Evolutionary conservation across 2,329 filamentous ascomycete genomes (phyloP).

Genomic region (Bipolaris sorokiniana): DNA sequence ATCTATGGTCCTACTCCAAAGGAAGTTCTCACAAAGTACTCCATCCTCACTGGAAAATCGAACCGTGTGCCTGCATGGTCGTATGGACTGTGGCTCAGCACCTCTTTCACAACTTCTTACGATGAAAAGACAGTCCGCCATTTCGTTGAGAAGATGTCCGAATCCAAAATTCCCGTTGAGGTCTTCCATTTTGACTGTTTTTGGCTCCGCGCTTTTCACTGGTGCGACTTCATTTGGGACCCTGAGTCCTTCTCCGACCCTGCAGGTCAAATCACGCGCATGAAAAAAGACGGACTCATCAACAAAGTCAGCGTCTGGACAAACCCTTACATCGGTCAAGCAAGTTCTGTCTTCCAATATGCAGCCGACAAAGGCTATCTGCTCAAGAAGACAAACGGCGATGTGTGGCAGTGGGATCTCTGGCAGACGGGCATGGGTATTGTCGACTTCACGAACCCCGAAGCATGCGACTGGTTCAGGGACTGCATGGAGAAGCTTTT

Average conservation of each 20-base stretch:
- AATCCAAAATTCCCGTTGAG: conserved; percentile 68
- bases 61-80: conserved; percentile 73
- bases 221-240: conserved; percentile 78
- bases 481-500: conserved; percentile 68
- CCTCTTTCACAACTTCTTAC: conserved; percentile 76
- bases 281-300: conserved; percentile 66
- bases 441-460: conserved; percentile 76
- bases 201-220: conserved; percentile 77
- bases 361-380: conserved; percentile 72
- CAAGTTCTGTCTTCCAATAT: conserved; percentile 68
- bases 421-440: conserved; percentile 81
- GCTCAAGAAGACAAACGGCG: conserved; percentile 70
- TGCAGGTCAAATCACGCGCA: conserved; percentile 65
- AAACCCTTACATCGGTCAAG: conserved; percentile 75
- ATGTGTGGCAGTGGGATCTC: conserved; percentile 76
- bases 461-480: conserved; percentile 69
- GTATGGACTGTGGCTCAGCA: conserved; percentile 78
- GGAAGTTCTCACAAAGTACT: conserved; percentile 72
- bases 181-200: conserved; percentile 81
- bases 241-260: conserved; percentile 72
- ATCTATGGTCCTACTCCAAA: conserved; percentile 75
- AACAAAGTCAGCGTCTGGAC: conserved; percentile 76
- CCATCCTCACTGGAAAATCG: conserved; percentile 69
- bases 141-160: conserved; percentile 72
- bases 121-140: conserved; percentile 70